A percentile compares a stretch with the other conserved stretches of the same genome.
Conservation (phyloP, 2,329 filamentous ascomycete genomes). For the Aspergillus ochraceoroseus region DNA sequence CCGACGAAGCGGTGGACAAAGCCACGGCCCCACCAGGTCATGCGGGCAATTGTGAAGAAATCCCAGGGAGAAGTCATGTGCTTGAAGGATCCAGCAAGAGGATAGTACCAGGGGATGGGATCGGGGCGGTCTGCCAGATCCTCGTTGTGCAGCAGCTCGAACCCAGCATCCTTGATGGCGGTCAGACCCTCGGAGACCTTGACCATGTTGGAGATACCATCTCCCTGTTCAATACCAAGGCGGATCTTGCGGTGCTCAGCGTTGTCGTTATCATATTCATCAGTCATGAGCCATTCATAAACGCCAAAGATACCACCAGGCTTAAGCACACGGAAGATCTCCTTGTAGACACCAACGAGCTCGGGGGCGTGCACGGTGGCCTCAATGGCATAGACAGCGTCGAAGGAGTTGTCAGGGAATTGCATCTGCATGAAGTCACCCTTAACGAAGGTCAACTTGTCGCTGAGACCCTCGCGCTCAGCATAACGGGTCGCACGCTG, state of each 20-base stretch:
- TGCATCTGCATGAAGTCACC: conserved; percentile 99
- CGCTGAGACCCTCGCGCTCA: conserved; percentile 68
- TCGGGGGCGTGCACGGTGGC: conserved; percentile 91
- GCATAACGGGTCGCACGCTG: conserved; percentile 86
- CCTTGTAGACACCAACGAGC: conserved; percentile 84
- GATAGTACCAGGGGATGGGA: conserved; percentile 87
- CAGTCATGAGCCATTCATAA: conserved; percentile 99
- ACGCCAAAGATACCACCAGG: conserved; percentile 93
- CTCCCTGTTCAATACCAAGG: conserved; percentile 88
- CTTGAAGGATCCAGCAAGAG: conserved; percentile 75
- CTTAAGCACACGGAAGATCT: conserved; percentile 94
- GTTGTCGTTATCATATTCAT: conserved; percentile 86
- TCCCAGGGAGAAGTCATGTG: conserved; percentile 78
- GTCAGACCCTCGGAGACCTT: conserved; percentile 71
- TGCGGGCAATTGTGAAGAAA: conserved; percentile 74
- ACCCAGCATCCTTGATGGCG: conserved; percentile 83
- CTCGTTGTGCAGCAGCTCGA: conserved; percentile 75
- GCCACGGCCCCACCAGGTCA: conserved; percentile 78
- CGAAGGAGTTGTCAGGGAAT: conserved; percentile 86
- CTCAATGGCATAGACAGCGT: conserved; percentile 95
- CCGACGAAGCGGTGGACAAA: conserved; percentile 73
- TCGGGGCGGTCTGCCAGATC: conserved; percentile 76
- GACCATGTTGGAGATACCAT: conserved; percentile 98
- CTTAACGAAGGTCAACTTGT: conserved; percentile 83
- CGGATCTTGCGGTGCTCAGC: conserved; percentile 81